These are phyloP conservation scores for Silene noctiflora DNA, from an alignment of 179 eudicot genomes.

Conservation along the genomic window DNA sequence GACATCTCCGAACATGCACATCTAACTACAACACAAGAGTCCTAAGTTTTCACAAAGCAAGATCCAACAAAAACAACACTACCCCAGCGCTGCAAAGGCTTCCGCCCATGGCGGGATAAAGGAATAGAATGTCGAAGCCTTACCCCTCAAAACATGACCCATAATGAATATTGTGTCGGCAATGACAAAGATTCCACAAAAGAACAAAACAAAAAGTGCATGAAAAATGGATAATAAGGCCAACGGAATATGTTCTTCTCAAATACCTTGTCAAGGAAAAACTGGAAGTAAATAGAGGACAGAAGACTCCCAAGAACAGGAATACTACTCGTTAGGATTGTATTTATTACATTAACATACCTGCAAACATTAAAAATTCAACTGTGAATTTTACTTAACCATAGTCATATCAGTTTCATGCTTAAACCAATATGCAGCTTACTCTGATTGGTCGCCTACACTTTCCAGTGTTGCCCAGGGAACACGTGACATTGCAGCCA, in stretches of 20 bases:
- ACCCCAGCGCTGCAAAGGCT: too few species aligned
- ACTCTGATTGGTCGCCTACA: constrained; percentile 98
- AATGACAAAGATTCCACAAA: not conserved
- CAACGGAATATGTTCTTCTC: not conserved
- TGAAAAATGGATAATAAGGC: not conserved
- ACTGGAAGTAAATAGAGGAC: constrained; percentile 90
- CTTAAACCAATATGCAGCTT: constrained; percentile 31
- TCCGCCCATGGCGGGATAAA: too few species aligned
- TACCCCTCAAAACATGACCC: too few species aligned
- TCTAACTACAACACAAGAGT: not conserved
- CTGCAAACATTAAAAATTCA: constrained; percentile 46
- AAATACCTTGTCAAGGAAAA: constrained; percentile 90
- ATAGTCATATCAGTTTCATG: not conserved
- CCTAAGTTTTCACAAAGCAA: too few species aligned
- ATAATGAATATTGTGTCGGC: not conserved
- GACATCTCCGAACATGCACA: not conserved
- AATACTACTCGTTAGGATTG: constrained; percentile 66
- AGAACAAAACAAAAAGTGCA: not conserved
- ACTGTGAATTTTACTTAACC: constrained; percentile 4
- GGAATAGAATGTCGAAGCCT: too few species aligned
- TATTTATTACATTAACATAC: constrained; percentile 80
- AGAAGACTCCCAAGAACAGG: constrained; percentile 87
- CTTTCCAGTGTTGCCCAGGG: constrained; percentile 97
- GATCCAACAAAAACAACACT: too few species aligned
- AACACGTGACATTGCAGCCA: constrained; percentile 98